Evolutionary conservation across 1,284 basidiomycete genomes (phyloP), one percentile per base, ranked within the genome.

Genomic region (Trametes pubescens): DNA sequence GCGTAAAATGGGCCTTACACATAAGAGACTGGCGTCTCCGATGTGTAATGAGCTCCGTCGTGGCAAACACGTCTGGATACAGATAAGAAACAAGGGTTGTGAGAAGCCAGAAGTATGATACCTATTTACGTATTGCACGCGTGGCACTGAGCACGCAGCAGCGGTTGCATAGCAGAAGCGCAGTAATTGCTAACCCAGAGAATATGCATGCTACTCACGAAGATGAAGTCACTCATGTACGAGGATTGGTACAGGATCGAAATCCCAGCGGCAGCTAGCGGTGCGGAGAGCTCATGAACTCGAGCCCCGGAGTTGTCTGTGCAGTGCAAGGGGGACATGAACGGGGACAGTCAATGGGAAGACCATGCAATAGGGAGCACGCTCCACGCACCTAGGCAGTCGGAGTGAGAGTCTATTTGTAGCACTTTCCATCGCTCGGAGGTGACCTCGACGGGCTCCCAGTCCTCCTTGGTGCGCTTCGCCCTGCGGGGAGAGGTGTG

Each of bases 211-310:
- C 47, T 40, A 78, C 86, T 66, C 72, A 91, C 93, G 67, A 95
- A 86, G 56, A 95, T 88, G 75, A 92, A 94, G 77, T 95, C 92
- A 71, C 91, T 90, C 83, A 89, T 89, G 75, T 94, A 93, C 11
- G 90, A 92, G 5, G 92, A 93, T 75, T 93, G 93, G 74, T 94
- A 95, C 6, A 94, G 79, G 61, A 94, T 94, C 32, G 91, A 91
- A 48, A 95, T 93, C 10, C 91, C 92, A 38, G 90, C 92, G 26
- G 84, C 85, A 5, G 92, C 91, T 13, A 95, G 80, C 26, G 90
- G 90, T 8, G 89, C 89, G 32, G 92, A 93, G 34, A 95, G 81
- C 73, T 93, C 89, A 63, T 90, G 86, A 0, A 94, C 87, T 49
- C 90, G 82, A n/a, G 88, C 86, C 26, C 90, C 89, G 5, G 89